Evolutionary conservation across 768 basidiomycete species (phyloP), one percentile per base, ranked within the genome.

Genomic region (Phaeotremella skinneri): DNA sequence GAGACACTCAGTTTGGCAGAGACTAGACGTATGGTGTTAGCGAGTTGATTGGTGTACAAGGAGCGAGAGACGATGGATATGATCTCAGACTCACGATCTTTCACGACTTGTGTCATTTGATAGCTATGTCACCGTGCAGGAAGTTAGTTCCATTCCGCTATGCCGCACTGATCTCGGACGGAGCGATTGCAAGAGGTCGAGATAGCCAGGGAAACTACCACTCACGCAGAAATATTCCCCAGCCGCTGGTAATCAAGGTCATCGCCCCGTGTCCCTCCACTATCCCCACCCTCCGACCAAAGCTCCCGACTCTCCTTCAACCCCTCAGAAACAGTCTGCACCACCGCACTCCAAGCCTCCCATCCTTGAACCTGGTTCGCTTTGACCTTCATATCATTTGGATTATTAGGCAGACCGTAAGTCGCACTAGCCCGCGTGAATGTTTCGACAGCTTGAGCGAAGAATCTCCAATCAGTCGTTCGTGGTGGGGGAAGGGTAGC

Each of bases 81-180:
- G 13, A 16, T 21, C 51, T 11, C 43, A 45, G 43, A 45, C 43
- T 45, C 20, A 45, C 43, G 21, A 45, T 45, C 43, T 14, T 45
- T 20, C 7, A 45, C 43, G 6, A 45, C 23, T 45, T 45, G 43
- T 7, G 43, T 20, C 43, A 45, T 45, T 7, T 45, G 43, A 20
- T 45, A 45, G 11, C 43, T 45, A 20, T 20, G 43, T 14, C 6
- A 13, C n/a, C n/a, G n/a, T n/a, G n/a, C n/a, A n/a, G n/a, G n/a
- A n/a, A n/a, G n/a, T n/a, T n/a, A n/a, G n/a, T n/a, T n/a, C n/a
- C n/a, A n/a, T n/a, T n/a, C n/a, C n/a, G n/a, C n/a, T n/a, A n/a
- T n/a, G n/a, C n/a, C n/a, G n/a, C n/a, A n/a, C n/a, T n/a, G n/a
- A n/a, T n/a, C n/a, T n/a, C n/a, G n/a, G n/a, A n/a, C n/a, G n/a